Conservation (phyloP, 2,329 filamentous ascomycete species). For the Clathrospora elynae region DNA sequence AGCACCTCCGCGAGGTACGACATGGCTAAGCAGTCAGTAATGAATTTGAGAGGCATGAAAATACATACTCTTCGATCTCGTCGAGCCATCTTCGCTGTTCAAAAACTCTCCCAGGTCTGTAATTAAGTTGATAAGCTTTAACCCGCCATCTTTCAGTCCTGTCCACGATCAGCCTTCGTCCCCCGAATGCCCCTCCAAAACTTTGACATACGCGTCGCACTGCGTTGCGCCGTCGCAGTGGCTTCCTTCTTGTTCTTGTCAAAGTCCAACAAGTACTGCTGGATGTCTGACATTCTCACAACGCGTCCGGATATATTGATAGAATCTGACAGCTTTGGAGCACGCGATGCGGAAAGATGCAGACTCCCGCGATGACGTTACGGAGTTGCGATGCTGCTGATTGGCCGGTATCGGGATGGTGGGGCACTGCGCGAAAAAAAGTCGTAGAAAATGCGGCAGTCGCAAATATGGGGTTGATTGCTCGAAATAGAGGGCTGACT, state of each 20-base stretch:
- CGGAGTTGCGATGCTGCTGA: constrained; percentile 21
- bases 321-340: constrained; percentile 1
- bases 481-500: too few relatives aligned
- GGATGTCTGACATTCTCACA: constrained; percentile 57
- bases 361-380: constrained; percentile 25
- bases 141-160: constrained; percentile 65
- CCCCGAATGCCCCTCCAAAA: constrained; percentile 14
- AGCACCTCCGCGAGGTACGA: constrained; percentile 59
- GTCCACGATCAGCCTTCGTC: constrained; percentile 24
- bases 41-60: constrained; percentile 19
- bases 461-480: constrained; percentile 5
- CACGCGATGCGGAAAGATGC: constrained; percentile 19
- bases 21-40: constrained; percentile 46
- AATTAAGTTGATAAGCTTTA: constrained; percentile 66
- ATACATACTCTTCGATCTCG: constrained; percentile 61
- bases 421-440: constrained; percentile 23
- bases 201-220: constrained; percentile 47
- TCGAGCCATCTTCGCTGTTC: constrained; percentile 66
- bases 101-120: constrained; percentile 69
- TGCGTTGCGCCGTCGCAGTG: constrained; percentile 49
- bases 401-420: constrained; percentile 28
- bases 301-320: constrained; percentile 12
- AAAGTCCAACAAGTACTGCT: constrained; percentile 58
- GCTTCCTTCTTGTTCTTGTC: constrained; percentile 56
- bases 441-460: constrained; percentile 6